Percentiles rank a stretch among this genome's conserved stretches.
These are phyloP conservation scores for Colletotrichum karsti DNA, from an alignment of 2,329 filamentous ascomycete species.

Conservation along the genomic window DNA sequence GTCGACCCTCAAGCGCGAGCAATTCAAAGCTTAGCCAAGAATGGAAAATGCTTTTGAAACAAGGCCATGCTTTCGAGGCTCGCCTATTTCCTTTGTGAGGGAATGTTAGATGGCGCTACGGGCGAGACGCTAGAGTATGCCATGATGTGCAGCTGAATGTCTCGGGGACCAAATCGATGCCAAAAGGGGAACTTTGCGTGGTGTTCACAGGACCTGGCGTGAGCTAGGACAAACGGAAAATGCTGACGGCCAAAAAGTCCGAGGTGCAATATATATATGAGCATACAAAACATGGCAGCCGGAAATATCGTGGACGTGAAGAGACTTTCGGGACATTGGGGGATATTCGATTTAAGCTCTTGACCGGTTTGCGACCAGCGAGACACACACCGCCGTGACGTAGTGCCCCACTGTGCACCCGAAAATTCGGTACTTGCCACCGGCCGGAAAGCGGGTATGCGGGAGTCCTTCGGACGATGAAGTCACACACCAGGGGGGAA, in stretches of 20 bases:
- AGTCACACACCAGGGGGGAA: background rate
- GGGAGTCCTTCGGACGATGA: conserved; percentile 2
- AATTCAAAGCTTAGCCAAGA: background rate
- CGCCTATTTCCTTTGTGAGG: background rate
- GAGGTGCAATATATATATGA: too few relatives aligned
- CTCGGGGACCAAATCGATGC: background rate
- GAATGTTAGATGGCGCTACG: background rate
- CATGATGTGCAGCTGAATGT: background rate
- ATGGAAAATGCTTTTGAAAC: background rate
- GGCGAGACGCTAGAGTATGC: background rate
- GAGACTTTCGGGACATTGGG: background rate
- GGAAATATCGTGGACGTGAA: conserved; percentile 4
- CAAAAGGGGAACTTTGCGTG: background rate
- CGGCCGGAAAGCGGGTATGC: background rate
- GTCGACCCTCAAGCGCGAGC: too few relatives aligned
- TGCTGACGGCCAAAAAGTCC: too few relatives aligned
- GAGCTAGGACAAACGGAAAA: background rate
- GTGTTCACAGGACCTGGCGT: background rate
- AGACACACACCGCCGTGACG: conserved; percentile 16
- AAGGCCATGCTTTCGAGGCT: background rate
- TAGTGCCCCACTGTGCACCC: conserved; percentile 17
- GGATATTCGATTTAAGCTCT: conserved; percentile 11
- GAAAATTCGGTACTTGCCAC: conserved; percentile 14
- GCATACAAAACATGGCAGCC: background rate
- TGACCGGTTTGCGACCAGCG: background rate